phyloP scores from a whole-genome alignment of 1,284 basidiomycete species.

The Leccinum discolor region DNA sequence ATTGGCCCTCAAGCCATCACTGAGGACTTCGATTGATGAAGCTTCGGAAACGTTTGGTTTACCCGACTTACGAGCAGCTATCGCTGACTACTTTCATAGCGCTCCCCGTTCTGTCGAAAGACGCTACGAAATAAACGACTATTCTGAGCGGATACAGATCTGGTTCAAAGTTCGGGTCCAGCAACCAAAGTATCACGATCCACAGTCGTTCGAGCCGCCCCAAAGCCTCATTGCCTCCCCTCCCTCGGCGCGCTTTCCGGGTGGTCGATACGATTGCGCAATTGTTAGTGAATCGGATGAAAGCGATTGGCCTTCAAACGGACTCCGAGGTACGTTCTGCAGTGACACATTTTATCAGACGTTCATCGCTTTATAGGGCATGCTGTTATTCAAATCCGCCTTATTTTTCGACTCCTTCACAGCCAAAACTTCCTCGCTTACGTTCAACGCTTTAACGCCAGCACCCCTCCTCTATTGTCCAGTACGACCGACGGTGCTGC shows the following conservation, averaged over 20 bases:
- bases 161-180: neutral
- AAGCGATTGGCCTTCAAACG: neutral
- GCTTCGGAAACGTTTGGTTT: no score
- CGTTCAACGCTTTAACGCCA: neutral
- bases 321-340: neutral
- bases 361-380: neutral
- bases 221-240: neutral
- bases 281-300: neutral
- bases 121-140: neutral
- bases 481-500: neutral
- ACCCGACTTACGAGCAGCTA: no score
- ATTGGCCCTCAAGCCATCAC: no score
- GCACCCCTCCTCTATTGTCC: neutral
- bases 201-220: neutral
- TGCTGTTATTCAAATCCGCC: neutral
- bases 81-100: no score
- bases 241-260: neutral
- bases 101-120: no score
- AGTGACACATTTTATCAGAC: neutral
- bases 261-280: neutral
- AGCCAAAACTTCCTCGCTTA: neutral
- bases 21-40: no score
- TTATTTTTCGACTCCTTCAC: neutral
- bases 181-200: no score
- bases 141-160: neutral